Base-by-base conservation (phyloP, 2,329 filamentous ascomycete species). In the Domatiomyces globalis region DNA sequence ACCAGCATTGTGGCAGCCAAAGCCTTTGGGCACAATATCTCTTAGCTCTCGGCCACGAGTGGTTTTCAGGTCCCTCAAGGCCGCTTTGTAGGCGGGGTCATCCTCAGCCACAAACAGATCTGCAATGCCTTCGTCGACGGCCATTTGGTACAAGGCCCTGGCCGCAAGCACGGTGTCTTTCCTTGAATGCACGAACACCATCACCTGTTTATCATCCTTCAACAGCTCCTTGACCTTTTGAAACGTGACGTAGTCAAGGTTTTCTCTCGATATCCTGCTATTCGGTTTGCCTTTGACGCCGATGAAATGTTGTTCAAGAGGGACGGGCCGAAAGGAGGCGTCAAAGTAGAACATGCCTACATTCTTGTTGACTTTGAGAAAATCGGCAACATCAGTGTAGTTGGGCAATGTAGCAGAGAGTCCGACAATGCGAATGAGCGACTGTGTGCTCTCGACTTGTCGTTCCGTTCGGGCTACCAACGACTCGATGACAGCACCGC, bases 101-200 rank as follows among this genome's bases (percentile, higher is more conserved):
- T 88, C 85, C 1, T 75, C 74, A 1, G 88, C 86, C 63, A 94
- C 88, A 56, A 98, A 88, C 0, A 98, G 73, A 53, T 94, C 85
- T 9, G 81, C 72, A 56, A 84, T 87, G 44, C 80, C 77, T 42
- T 94, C 77, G 33, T 96, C 89, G 2, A 81, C 73, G 1, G 92
- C 92, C 72, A 92, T 88, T 60, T 95, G 83, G 55, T 85, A 81
- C 22, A 98, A 72, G 72, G 84, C 87, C 58, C 85, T 84, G 45
- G 92, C 89, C 1, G 90, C 94, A 55, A 84, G 78, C 58, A 94
- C 80, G 0, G 94, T 98, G 61, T 99, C 94, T 64, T 94, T 89
- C 22, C 92, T 79, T 1, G 90, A 95, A 66, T 98, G 94, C 9
- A 98, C 94, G 66, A 99, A 98, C 0, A 99, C 90, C 94, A 99